Base-by-base conservation (phyloP, 108 stramenopile species). In the Fragilariopsis cylindrus region DNA sequence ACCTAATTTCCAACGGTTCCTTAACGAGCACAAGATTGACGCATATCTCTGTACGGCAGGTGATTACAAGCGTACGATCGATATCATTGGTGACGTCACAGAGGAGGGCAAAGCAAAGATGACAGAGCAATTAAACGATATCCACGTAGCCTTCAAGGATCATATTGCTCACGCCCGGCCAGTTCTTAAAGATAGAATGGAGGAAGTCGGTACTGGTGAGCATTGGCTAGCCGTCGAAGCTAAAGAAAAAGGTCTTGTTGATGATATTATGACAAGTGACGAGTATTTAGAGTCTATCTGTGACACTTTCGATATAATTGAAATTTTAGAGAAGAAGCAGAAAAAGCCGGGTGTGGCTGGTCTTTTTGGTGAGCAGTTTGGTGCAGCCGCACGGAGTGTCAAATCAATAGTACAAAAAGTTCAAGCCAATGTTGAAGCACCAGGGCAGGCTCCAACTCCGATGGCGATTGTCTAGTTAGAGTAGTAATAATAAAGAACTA, bases 31-130 rank as follows among this genome's bases (percentile, higher is more conserved):
- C 82, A 90, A 90, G 9, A 69, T 92, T 7, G 72, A 74, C 12
- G 85, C 88, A 0, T 70, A 89, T 15, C 81, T 90, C 4, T 90
- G 91, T 70, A 85, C 84, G 2, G 91, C 85, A 4, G 94, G 94
- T 0, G 87, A 80, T 62, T 81, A 88, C 80, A 95, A 95, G 76
- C 84, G 85, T 12, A 90, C 93, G 6, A 71, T 91, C 8, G 89
- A 90, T 1, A 70, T 92, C 69, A 65, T 95, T 43, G 94, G 94
- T 15, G 91, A 92, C 30, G 86, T 95, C 9, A 90, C 94, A 0
- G 71, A 87, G 60, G 90, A 91, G n/a, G 88, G 85, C 7, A 73
- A 79, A 45, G 76, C 74, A 12, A 88, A 84, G 57, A 81, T 91
- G 64, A 91, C 89, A 62, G 69, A 71, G 2, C 86, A 88, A 79